A percentile compares a stretch with the other conserved stretches of the same genome.
Conservation (phyloP, 2,329 filamentous ascomycete species). For the Fusarium nanum region DNA sequence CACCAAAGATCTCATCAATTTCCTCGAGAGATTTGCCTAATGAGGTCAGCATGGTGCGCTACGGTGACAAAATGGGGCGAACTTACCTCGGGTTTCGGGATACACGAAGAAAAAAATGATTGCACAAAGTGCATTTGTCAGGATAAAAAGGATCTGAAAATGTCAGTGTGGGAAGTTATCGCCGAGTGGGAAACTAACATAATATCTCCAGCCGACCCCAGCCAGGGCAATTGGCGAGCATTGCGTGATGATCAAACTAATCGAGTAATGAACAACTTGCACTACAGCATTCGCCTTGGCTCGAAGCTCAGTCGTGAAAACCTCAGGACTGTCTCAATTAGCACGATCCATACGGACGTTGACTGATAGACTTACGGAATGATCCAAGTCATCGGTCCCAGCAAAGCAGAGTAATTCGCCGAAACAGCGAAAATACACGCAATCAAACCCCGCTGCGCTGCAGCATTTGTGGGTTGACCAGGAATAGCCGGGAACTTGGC, state of each 20-base stretch:
- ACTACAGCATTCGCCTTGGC: conserved; percentile 57
- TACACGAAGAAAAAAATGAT: conserved; percentile 52
- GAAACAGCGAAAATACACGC: conserved; percentile 54
- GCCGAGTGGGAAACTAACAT: conserved; percentile 46
- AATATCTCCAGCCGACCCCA: conserved; percentile 56
- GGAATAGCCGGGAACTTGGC: conserved; percentile 53
- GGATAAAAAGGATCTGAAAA: conserved; percentile 54
- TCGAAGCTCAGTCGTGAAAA: conserved; percentile 55
- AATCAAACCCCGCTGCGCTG: conserved; percentile 54
- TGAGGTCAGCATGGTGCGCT: conserved; percentile 23
- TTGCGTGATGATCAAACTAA: conserved; percentile 55
- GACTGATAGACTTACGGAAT: conserved; percentile 50
- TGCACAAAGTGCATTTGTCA: conserved; percentile 54
- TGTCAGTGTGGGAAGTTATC: no score
- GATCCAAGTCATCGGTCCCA: conserved; percentile 58
- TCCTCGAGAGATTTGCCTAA: conserved; percentile 55
- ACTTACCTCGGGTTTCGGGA: conserved; percentile 53
- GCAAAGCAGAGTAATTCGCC: conserved; percentile 52
- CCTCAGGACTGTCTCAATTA: conserved; percentile 48
- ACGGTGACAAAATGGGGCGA: no score
- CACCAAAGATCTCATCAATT: conserved; percentile 56
- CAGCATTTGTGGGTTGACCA: conserved; percentile 52
- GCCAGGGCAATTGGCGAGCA: conserved; percentile 55
- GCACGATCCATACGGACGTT: accelerated
- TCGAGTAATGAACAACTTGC: conserved; percentile 56